Conservation (phyloP, 208 protist genomes). For the Crithidia mellificae region DNA sequence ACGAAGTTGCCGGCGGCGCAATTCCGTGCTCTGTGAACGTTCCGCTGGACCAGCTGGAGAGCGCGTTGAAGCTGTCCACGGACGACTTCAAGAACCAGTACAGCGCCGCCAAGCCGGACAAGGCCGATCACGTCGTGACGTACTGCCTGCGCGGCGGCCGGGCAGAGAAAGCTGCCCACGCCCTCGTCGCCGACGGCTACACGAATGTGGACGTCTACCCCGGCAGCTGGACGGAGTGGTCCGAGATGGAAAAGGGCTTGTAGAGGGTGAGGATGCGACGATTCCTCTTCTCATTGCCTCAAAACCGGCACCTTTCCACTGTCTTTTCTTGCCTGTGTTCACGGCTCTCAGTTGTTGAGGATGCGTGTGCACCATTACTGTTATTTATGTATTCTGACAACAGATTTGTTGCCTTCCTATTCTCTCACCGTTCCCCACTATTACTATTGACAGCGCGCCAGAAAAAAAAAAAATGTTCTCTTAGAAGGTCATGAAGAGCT, state of each 20-base stretch:
- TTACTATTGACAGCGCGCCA: no score
- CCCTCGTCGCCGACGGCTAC: conserved; percentile 48
- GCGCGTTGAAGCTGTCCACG: conserved; percentile 39
- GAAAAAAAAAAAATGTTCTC: no score
- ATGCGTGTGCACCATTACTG: no score
- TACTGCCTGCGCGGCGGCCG: conserved; percentile 67
- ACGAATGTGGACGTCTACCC: conserved; percentile 65
- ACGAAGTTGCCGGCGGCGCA: conserved; percentile 56
- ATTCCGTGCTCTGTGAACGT: conserved; percentile 65
- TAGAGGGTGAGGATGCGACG: neutral
- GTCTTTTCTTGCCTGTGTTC: no score
- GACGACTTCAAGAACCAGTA: conserved; percentile 54
- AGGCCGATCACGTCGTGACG: conserved; percentile 57
- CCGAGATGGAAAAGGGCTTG: conserved; percentile 36
- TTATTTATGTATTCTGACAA: no score
- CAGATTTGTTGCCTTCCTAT: no score
- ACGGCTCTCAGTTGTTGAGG: no score
- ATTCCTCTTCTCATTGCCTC: neutral
- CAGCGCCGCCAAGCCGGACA: conserved; percentile 37
- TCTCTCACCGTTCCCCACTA: no score
- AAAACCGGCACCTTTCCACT: neutral
- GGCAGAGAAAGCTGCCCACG: conserved; percentile 49
- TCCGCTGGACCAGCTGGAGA: conserved; percentile 61
- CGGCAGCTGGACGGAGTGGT: conserved; percentile 80
- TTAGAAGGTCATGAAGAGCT: no score